Base-by-base conservation (phyloP, 345 rosid genomes). In the Bruguiera gymnorhiza region DNA sequence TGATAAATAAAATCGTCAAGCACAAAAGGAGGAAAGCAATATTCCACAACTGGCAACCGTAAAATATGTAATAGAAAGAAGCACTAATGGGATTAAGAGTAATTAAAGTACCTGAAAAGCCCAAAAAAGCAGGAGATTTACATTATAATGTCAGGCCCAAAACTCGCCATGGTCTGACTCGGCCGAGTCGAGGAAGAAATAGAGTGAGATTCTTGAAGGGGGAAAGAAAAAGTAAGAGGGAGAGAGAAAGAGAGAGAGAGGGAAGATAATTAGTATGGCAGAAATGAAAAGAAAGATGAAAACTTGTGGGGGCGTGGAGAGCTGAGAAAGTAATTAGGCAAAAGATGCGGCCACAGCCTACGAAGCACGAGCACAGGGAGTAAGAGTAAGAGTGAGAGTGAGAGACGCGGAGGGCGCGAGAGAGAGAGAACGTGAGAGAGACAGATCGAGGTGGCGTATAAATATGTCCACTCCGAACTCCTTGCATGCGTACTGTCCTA, bases 161-260 rank as follows among this genome's bases (percentile, higher is more conserved):
- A 20, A 63, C 53, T 51, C 36, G 54, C 16, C 29, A 18, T 53
- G 69, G n/a, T 63, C 56, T 29, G 75, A 56, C 29, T 8, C 30
- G 8, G 56, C 43, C 18, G 36, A 43, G 64, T 68, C 58, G 60
- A 32, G 16, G 51, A 68, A 68, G 62, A 48, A 60, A 32, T 15
- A 10, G 29, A 26, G 27, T 10, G 16, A 18, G 55, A 50, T n/a
- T 13, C 2, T 2, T 23, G 39, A 1, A 27, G 29, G 29, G 29
- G 29, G 29, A 27, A 1, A 27, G 29, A 27, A 27, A 27, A 27
- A 1, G 29, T 1, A 2, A 27, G 3, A 37, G 53, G 11, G 21
- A 43, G 2, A 23, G 29, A 16, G 2, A 64, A 30, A n/a, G 60
- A 20, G 19, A 16, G 2, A 64, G 48, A n/a, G 60, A 20, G 19